phyloP scores from a whole-genome alignment of 1,284 basidiomycete species.

The Ceratobasidium sp. region DNA sequence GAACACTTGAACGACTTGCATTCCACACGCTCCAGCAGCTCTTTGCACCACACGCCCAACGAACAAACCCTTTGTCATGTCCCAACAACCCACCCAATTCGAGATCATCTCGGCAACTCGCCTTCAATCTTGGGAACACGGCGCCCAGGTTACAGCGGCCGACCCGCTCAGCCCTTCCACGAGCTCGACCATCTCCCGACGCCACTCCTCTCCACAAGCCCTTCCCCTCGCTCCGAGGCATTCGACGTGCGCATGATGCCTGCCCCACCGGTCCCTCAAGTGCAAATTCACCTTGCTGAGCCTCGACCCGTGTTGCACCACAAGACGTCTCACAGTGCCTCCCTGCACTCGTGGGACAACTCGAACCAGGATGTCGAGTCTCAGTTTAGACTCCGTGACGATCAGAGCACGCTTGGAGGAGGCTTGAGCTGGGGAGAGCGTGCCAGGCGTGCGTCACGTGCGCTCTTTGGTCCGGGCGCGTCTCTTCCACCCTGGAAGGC shows the following conservation, averaged over 20 bases:
- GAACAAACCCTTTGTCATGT: conserved; percentile 4
- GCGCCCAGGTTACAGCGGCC: conserved; percentile 18
- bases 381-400: conserved; percentile 11
- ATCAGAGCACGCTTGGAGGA: conserved; percentile 7
- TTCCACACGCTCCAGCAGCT: not conserved
- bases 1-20: conserved; percentile 11
- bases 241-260: conserved; percentile 33
- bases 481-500: conserved; percentile 20
- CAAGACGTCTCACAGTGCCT: conserved; percentile 24
- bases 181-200: not conserved
- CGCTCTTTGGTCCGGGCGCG: conserved; percentile 6
- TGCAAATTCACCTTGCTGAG: conserved; percentile 28
- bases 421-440: conserved; percentile 17
- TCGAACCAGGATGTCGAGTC: conserved; percentile 25
- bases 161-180: conserved; percentile 18
- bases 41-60: not conserved
- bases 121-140: conserved; percentile 29
- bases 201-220: not conserved
- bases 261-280: conserved; percentile 30
- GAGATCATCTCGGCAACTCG: conserved; percentile 15
- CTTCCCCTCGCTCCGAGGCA: conserved; percentile 1
- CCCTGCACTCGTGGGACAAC: conserved; percentile 25
- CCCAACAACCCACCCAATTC: conserved; percentile 6
- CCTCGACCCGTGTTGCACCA: conserved; percentile 25
- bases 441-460: conserved; percentile 27